Evolutionary conservation across 495 filamentous ascomycete species (phyloP).

Genomic region (Durotheca rogersii): DNA sequence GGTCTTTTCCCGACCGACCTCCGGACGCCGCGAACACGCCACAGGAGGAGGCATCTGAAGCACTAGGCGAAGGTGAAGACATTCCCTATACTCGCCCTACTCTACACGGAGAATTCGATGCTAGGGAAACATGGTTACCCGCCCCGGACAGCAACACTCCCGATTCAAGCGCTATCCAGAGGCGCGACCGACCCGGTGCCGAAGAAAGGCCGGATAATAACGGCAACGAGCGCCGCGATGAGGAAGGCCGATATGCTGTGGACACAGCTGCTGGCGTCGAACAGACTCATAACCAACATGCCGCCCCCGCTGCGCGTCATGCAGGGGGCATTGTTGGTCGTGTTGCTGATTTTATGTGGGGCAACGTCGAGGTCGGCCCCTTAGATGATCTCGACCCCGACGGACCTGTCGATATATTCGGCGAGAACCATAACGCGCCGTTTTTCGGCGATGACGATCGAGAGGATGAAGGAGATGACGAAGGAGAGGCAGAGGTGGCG

Average conservation of each 20-base stretch:
- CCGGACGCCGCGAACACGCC: conserved; percentile 4
- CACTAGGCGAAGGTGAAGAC: background rate
- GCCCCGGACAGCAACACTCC: background rate
- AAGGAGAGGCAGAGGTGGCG: conserved; percentile 33
- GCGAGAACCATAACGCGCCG: conserved; percentile 41
- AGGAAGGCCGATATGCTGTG: background rate
- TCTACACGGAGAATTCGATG: background rate
- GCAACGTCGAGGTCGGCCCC: conserved; percentile 25
- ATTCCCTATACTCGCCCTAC: background rate
- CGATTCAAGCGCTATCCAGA: background rate
- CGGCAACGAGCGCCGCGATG: background rate
- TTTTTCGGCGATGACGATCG: conserved; percentile 28
- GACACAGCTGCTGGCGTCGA: background rate
- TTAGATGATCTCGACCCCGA: conserved; percentile 37
- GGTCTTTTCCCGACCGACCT: conserved; percentile 44
- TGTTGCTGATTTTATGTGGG: conserved; percentile 54
- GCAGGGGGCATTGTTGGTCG: conserved; percentile 38
- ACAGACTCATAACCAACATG: conserved; percentile 5
- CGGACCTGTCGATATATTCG: conserved; percentile 43
- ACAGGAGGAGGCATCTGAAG: background rate
- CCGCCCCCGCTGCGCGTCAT: conserved; percentile 17
- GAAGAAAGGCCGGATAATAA: conserved; percentile 3
- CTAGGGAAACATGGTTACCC: background rate
- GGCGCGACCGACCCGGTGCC: background rate
- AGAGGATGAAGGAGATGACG: conserved; percentile 24